Evolutionary conservation across 768 basidiomycete species (phyloP).

Genomic region (Jaapia argillacea): DNA sequence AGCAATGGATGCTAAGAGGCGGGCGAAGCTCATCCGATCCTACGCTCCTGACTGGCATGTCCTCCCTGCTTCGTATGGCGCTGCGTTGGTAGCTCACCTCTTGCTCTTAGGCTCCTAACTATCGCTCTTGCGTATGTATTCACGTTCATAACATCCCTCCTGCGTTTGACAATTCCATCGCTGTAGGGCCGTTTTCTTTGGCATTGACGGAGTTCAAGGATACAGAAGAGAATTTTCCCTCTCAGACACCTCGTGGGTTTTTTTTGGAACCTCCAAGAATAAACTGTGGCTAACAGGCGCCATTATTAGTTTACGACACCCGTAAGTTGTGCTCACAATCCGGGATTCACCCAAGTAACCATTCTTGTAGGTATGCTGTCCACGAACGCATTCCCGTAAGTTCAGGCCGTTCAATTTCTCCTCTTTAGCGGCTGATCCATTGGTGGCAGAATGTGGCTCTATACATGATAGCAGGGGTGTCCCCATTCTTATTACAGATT

Average conservation of each 20-base stretch:
- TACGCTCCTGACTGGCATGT: constrained; percentile 74
- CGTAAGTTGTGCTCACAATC: constrained; percentile 20
- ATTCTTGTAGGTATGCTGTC: constrained; percentile 41
- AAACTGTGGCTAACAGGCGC: no score
- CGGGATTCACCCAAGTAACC: not conserved
- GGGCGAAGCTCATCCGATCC: constrained; percentile 38
- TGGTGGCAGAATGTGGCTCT: constrained; percentile 12
- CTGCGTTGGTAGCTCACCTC: not conserved
- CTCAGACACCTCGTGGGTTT: constrained; percentile 60
- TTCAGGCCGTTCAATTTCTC: constrained; percentile 5
- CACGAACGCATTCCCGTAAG: constrained; percentile 74
- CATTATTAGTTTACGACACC: constrained; percentile 25
- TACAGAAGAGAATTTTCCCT: constrained; percentile 75
- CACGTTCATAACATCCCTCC: not conserved
- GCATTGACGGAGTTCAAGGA: constrained; percentile 55
- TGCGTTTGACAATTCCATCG: not conserved
- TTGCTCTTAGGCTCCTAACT: constrained; percentile 48
- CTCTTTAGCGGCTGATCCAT: constrained; percentile 1
- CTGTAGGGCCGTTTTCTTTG: constrained; percentile 48
- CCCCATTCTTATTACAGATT: constrained; percentile 63
- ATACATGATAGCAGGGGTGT: constrained; percentile 35
- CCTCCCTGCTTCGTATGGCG: not conserved
- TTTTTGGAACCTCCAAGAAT: not conserved
- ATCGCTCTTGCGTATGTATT: constrained; percentile 51
- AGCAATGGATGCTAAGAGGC: no score